These are phyloP conservation scores for Salicornia ramosissima DNA, from an alignment of 148 eudicot genomes.

Conservation along the genomic window DNA sequence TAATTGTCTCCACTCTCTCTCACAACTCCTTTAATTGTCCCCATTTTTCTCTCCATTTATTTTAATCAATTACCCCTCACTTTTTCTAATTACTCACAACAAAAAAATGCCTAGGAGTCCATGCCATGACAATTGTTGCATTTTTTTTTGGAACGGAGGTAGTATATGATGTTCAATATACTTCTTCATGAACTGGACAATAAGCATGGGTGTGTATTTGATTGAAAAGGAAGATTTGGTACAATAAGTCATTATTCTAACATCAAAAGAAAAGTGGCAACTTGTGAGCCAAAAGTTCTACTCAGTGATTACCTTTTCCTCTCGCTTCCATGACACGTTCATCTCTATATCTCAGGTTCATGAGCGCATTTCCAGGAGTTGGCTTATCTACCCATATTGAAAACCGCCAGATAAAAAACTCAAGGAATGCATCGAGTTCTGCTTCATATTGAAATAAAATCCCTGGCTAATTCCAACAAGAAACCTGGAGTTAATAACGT, in stretches of 20 bases:
- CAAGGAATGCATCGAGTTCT: constrained; percentile 97
- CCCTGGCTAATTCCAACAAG: constrained; percentile 94
- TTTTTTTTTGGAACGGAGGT: too few species aligned
- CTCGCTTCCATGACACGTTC: constrained; percentile 63
- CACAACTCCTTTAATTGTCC: too few species aligned
- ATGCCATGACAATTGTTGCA: too few species aligned
- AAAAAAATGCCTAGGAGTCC: too few species aligned
- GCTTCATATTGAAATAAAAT: constrained; percentile 92
- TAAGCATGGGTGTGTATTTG: background rate
- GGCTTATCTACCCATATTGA: constrained; percentile 99
- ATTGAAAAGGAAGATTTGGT: background rate
- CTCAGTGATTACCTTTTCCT: constrained; percentile 57
- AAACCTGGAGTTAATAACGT: background rate
- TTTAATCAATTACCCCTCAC: too few species aligned
- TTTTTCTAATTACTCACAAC: too few species aligned
- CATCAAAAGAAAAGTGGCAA: background rate
- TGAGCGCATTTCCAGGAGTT: constrained; percentile 88
- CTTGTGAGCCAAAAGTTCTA: background rate
- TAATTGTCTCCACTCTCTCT: too few species aligned
- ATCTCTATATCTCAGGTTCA: constrained; percentile 96
- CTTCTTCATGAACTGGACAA: background rate
- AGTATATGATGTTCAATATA: background rate
- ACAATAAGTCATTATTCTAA: background rate
- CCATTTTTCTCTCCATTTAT: too few species aligned
- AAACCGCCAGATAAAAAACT: constrained; percentile 94